Evolutionary conservation across 1,139 yeast species (phyloP).

Genomic region (Blastobotrys illinoisensis): DNA sequence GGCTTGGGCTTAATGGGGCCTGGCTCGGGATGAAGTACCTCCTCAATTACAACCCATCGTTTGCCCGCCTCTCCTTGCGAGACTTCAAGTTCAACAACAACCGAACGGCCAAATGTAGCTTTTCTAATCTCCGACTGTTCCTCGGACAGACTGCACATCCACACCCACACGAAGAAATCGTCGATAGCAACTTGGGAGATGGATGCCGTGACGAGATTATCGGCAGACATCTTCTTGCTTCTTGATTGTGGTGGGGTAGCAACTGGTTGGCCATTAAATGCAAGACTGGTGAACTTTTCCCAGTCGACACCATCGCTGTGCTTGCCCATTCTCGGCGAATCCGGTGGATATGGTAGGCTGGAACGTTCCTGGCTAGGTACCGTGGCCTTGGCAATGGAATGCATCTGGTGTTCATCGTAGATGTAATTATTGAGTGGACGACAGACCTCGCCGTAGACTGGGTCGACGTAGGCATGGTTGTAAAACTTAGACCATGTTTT

Average conservation of each 20-base stretch:
- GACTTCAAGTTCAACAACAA: constrained; percentile 60
- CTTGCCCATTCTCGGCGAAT: background rate
- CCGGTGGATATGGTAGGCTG: constrained; percentile 27
- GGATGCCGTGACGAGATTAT: constrained; percentile 41
- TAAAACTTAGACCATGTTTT: constrained; percentile 34
- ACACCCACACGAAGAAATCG: constrained; percentile 87
- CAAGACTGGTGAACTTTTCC: background rate
- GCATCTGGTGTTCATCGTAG: constrained; percentile 26
- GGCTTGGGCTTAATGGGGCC: constrained; percentile 15
- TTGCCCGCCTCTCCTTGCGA: constrained; percentile 42
- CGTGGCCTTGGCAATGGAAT: constrained; percentile 19
- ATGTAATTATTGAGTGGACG: constrained; percentile 30
- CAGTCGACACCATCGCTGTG: background rate
- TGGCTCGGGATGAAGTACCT: constrained; percentile 33
- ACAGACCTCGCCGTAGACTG: constrained; percentile 27
- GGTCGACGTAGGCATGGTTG: constrained; percentile 32
- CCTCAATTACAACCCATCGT: constrained; percentile 80
- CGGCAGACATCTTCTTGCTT: constrained; percentile 13
- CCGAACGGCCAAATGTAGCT: constrained; percentile 69
- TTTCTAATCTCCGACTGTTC: constrained; percentile 67
- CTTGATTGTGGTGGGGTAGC: background rate
- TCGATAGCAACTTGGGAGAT: constrained; percentile 66
- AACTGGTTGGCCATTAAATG: background rate
- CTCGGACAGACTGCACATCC: constrained; percentile 72
- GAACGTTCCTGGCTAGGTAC: constrained; percentile 25